Evolutionary conservation across 73 alveolate genomes (phyloP), one percentile per base, ranked within the genome.

Genomic region (Paramecium caudatum): DNA sequence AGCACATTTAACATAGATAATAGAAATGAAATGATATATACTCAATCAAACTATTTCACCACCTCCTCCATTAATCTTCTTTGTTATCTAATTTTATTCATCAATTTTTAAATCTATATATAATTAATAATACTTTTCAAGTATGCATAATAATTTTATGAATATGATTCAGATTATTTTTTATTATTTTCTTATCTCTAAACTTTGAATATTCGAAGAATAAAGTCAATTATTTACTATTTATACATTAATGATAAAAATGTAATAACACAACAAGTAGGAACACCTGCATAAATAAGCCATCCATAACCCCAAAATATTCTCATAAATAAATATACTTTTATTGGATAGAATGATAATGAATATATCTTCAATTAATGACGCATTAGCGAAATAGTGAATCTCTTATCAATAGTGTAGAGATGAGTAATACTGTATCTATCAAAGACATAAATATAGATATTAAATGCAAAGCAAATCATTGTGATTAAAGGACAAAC

Each of bases 291-390:
- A 74, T 36, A 39, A 2, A 43, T 45, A 21, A 37, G 19, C 88
- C 62, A 41, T 74, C 88, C 88, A 43, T 19, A 41, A 5, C 10
- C 37, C 69, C 69, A 74, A 23, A 39, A 74, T 21, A 74, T 39
- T 15, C 32, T 74, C 49, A 74, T 74, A 74, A 41, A 74, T 25
- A 74, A n/a, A 43, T 74, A 74, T 16, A 74, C 43, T 27, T 74
- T 74, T 1, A 74, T 37, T 6, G 88, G 88, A 41, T 21, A 21
- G 15, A 74, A 37, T 19, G 47, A 19, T 2, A 74, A 30, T 36
- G 43, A 74, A 43, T 41, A 74, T 74, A 39, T 23, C 32, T 74
- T 74, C 8, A 74, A 10, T 5, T 27, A 74, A 34, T 74, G 47
- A 17, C 88, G 19, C 68, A 74, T 41, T 39, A 27, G 88, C 19